These are phyloP conservation scores for Talaromyces stipitatus DNA, from an alignment of 495 filamentous ascomycete species.

Conservation along the genomic window DNA sequence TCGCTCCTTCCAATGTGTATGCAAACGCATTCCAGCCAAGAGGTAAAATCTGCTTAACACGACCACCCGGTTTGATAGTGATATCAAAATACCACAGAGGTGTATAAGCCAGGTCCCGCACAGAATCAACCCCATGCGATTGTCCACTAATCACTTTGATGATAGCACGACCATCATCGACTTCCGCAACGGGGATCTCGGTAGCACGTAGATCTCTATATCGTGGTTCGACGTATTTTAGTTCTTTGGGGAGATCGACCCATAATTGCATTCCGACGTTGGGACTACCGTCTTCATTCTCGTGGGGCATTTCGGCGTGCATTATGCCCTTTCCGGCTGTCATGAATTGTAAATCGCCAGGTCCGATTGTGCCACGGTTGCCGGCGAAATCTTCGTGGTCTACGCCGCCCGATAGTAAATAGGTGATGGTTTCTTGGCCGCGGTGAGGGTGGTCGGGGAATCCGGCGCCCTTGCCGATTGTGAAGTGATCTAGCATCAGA, in stretches of 20 bases:
- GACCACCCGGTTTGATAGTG: slow-evolving; percentile 71
- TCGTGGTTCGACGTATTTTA: slow-evolving; percentile 85
- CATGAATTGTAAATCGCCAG: slow-evolving; percentile 95
- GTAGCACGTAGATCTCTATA: slow-evolving; percentile 73
- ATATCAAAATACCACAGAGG: slow-evolving; percentile 92
- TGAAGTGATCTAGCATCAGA: slow-evolving; percentile 96
- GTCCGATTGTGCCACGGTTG: slow-evolving; percentile 73
- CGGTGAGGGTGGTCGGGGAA: slow-evolving; percentile 83
- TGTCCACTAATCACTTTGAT: slow-evolving; percentile 88
- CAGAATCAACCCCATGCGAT: slow-evolving; percentile 72
- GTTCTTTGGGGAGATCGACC: slow-evolving; percentile 77
- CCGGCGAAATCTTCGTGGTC: slow-evolving; percentile 97
- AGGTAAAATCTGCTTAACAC: slow-evolving; percentile 64
- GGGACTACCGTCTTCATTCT: slow-evolving; percentile 64
- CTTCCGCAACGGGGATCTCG: slow-evolving; percentile 66
- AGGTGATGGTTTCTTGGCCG: slow-evolving; percentile 85
- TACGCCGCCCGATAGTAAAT: slow-evolving; percentile 71
- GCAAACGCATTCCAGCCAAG: slow-evolving; percentile 86
- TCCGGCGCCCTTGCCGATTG: slow-evolving; percentile 68
- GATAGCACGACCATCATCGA: slow-evolving; percentile 63
- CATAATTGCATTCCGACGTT: slow-evolving; percentile 91
- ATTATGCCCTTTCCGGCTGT: slow-evolving; percentile 88
- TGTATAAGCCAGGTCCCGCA: slow-evolving; percentile 88
- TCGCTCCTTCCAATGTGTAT: slow-evolving; percentile 67
- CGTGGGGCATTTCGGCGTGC: slow-evolving; percentile 92